phyloP scores from a whole-genome alignment of 306 rosid species.

The Casuarina glauca region DNA sequence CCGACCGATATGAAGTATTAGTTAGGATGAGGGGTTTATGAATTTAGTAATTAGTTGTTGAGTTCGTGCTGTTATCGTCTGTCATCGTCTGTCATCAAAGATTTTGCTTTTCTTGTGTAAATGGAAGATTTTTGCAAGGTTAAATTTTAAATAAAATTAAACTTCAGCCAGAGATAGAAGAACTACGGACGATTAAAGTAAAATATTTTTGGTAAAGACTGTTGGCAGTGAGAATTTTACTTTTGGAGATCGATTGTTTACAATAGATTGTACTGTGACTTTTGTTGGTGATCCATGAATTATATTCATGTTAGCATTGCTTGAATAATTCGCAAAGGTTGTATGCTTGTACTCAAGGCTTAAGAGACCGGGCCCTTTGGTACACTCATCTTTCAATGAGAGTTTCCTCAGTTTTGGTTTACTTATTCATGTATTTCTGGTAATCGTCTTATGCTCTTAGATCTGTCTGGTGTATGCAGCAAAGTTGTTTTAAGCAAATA shows the following conservation, averaged over 20 bases:
- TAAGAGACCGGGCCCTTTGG: not conserved
- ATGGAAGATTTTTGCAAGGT: not conserved
- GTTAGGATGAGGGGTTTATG: not conserved
- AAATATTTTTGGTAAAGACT: not conserved
- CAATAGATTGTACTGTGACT: too few relatives aligned
- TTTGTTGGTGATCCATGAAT: not conserved
- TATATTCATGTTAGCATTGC: not conserved
- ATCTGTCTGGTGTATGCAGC: not conserved
- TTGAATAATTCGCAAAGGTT: not conserved
- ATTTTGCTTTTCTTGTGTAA: not conserved
- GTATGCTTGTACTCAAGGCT: not conserved
- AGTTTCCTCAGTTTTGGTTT: not conserved
- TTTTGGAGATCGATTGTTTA: not conserved
- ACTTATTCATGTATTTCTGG: not conserved
- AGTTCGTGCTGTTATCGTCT: not conserved
- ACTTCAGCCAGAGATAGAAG: not conserved
- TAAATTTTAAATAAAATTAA: too few relatives aligned
- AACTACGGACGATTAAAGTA: not conserved
- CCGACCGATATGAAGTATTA: not conserved
- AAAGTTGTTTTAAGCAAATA: not conserved
- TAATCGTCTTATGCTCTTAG: not conserved
- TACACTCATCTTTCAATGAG: not conserved
- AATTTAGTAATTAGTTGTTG: not conserved
- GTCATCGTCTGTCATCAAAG: not conserved
- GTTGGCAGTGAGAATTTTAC: not conserved